These are phyloP conservation scores for Ophioceras dolichostomum DNA, from an alignment of 2,329 filamentous ascomycete species.

Conservation along the genomic window DNA sequence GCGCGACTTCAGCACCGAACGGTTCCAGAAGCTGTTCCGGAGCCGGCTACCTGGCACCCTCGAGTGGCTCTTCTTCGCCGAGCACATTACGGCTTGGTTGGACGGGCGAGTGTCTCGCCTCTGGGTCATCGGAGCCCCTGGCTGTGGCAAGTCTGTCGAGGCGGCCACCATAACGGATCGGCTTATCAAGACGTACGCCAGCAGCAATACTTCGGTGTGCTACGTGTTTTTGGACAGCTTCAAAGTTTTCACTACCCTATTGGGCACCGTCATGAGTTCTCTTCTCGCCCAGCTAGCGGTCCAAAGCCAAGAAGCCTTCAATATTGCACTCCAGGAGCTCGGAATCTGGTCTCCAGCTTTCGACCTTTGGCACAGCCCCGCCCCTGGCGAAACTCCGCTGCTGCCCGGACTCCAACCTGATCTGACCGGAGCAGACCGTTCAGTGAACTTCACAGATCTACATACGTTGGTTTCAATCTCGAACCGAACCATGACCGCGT, in stretches of 20 bases:
- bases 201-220: not conserved
- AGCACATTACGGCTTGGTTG: not conserved
- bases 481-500: not conserved
- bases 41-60: not conserved
- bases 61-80: not conserved
- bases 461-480: not conserved
- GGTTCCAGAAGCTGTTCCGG: not conserved
- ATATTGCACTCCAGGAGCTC: too few species aligned
- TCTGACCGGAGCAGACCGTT: too few species aligned
- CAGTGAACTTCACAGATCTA: not conserved
- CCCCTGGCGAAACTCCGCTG: too few species aligned
- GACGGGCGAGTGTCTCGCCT: not conserved
- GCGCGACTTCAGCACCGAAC: not conserved
- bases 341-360: too few species aligned
- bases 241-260: not conserved
- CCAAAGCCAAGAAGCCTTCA: not conserved
- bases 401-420: too few species aligned
- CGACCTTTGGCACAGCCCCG: too few species aligned
- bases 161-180: constrained; percentile 7
- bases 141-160: constrained; percentile 15
- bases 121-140: constrained; percentile 11
- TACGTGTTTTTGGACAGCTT: not conserved
- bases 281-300: not conserved
- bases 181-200: not conserved
- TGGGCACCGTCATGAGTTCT: not conserved